A percentile compares a stretch with the other conserved stretches of the same genome.
Evolutionary conservation across 2,329 filamentous ascomycete species (phyloP).

Genomic region (Dryadomyces quercus-mongolicae): DNA sequence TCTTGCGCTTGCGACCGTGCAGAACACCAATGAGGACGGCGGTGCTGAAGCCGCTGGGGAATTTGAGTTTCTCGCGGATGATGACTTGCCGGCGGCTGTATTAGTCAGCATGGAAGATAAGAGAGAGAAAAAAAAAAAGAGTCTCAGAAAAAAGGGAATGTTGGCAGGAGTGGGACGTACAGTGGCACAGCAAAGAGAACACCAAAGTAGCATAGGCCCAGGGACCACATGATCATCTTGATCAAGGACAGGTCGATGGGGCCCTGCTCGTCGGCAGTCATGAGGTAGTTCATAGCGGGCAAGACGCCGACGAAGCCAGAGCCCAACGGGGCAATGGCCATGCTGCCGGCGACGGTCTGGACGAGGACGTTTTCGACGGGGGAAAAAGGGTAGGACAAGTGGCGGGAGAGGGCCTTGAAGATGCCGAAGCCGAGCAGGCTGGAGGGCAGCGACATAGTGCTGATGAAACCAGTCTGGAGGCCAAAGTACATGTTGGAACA

Average conservation of each 20-base stretch:
- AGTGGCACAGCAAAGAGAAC: slow-evolving; percentile 93
- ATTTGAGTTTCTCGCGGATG: slow-evolving; percentile 81
- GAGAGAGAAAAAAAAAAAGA: too few species aligned
- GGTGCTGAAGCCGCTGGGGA: slow-evolving; percentile 91
- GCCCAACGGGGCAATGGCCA: slow-evolving; percentile 92
- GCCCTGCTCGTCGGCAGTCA: slow-evolving; percentile 66
- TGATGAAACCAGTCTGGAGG: slow-evolving; percentile 40
- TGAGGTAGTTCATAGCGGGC: slow-evolving; percentile 77
- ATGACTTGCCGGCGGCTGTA: slow-evolving; percentile 74
- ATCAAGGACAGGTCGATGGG: slow-evolving; percentile 59
- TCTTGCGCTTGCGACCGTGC: slow-evolving; percentile 41
- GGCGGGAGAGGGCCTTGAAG: slow-evolving; percentile 66
- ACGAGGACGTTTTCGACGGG: slow-evolving; percentile 95
- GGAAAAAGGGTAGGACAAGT: slow-evolving; percentile 71
- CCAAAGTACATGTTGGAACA: slow-evolving; percentile 99
- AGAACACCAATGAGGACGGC: slow-evolving; percentile 86
- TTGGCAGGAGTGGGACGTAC: slow-evolving; percentile 17
- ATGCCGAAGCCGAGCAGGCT: slow-evolving; percentile 90
- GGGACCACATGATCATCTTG: slow-evolving; percentile 78
- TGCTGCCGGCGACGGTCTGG: slow-evolving; percentile 87
- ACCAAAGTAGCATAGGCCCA: slow-evolving; percentile 92
- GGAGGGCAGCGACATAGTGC: slow-evolving; percentile 93
- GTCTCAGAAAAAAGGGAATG: neutral
- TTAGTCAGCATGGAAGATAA: neutral
- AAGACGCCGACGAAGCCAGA: slow-evolving; percentile 95